Evolutionary conservation across 1,284 basidiomycete genomes (phyloP).

Genomic region (Mycena citricolor): DNA sequence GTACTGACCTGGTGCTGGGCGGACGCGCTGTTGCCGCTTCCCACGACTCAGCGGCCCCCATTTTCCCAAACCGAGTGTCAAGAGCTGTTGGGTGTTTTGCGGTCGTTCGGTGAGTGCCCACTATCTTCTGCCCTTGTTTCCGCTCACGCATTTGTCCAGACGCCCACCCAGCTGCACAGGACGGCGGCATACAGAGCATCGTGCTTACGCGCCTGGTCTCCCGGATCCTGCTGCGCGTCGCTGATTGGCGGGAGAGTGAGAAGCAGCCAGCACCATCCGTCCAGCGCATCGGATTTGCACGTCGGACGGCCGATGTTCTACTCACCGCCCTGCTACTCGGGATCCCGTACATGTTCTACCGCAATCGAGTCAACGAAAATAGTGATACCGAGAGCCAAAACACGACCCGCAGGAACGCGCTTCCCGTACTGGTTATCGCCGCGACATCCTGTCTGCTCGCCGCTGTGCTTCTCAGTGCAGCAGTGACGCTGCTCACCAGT

Average conservation of each 20-base stretch:
- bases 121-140: neutral
- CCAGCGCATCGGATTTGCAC: slow-evolving; percentile 20
- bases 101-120: slow-evolving; percentile 40
- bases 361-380: neutral
- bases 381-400: too few species aligned
- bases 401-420: slow-evolving; percentile 50
- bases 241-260: slow-evolving; percentile 46
- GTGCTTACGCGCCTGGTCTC: slow-evolving; percentile 69
- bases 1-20: slow-evolving; percentile 75
- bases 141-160: slow-evolving; percentile 16
- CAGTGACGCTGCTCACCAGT: slow-evolving; percentile 76
- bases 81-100: slow-evolving; percentile 62
- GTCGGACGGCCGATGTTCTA: slow-evolving; percentile 47
- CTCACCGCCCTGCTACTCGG: slow-evolving; percentile 66
- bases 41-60: slow-evolving; percentile 39
- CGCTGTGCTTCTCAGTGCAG: slow-evolving; percentile 72
- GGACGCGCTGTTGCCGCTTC: slow-evolving; percentile 37
- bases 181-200: slow-evolving; percentile 39
- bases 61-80: slow-evolving; percentile 74
- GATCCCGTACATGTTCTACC: slow-evolving; percentile 68
- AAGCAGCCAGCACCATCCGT: slow-evolving; percentile 7
- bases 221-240: slow-evolving; percentile 64
- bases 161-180: slow-evolving; percentile 37
- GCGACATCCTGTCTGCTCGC: slow-evolving; percentile 70
- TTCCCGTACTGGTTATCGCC: slow-evolving; percentile 60